These are phyloP conservation scores for Dalbergia cochinchinensis DNA, from an alignment of 306 rosid species.

Conservation along the genomic window DNA sequence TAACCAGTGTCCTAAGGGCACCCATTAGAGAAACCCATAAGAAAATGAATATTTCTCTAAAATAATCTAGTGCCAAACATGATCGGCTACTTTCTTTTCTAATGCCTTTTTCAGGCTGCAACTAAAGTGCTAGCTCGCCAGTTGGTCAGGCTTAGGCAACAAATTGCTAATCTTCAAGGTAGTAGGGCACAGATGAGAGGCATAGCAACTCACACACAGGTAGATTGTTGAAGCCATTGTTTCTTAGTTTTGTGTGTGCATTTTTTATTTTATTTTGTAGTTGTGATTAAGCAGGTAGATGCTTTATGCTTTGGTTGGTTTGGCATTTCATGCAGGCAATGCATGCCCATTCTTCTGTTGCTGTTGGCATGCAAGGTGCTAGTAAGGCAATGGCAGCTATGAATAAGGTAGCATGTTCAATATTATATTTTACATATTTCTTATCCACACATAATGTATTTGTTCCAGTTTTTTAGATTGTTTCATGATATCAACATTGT, in stretches of 20 bases:
- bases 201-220: slow-evolving; percentile 98
- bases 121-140: slow-evolving; percentile 95
- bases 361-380: slow-evolving; percentile 95
- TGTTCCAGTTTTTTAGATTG: slow-evolving; percentile 4
- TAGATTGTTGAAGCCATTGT: slow-evolving; percentile 39
- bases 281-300: background rate
- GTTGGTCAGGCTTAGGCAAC: slow-evolving; percentile 93
- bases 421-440: background rate
- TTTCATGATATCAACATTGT: slow-evolving; percentile 20
- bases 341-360: slow-evolving; percentile 94
- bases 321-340: slow-evolving; percentile 73
- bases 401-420: slow-evolving; percentile 69
- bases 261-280: background rate
- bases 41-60: background rate
- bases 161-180: slow-evolving; percentile 92
- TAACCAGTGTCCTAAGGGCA: no score
- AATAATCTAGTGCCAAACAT: background rate
- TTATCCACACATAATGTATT: background rate
- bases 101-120: slow-evolving; percentile 70
- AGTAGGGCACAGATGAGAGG: slow-evolving; percentile 99
- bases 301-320: slow-evolving; percentile 31
- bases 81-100: slow-evolving; percentile 14
- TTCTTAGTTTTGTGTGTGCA: background rate
- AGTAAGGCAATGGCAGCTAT: slow-evolving; percentile 87
- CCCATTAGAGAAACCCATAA: no score